Conservation (phyloP, 768 basidiomycete genomes). For the Fomitopsis pulvina region DNA sequence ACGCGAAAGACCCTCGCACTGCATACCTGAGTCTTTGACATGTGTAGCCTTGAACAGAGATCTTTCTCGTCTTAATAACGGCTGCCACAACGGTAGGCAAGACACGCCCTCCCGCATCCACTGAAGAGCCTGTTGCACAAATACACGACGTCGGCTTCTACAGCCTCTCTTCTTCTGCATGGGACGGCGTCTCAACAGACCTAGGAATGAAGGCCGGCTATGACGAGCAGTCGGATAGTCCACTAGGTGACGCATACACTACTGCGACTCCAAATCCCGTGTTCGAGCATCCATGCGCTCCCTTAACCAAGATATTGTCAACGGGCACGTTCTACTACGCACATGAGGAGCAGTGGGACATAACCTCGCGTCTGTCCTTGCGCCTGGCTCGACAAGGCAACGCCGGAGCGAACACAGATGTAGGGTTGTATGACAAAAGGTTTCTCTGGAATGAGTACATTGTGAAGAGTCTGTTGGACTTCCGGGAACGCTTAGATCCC, state of each 20-base stretch:
- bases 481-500: constrained; percentile 70
- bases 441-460: constrained; percentile 97
- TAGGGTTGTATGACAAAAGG: constrained; percentile 64
- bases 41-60: constrained; percentile 32
- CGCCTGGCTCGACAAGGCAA: constrained; percentile 37
- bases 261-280: constrained; percentile 38
- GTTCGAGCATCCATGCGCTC: constrained; percentile 86
- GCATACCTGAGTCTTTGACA: background rate
- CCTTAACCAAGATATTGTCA: constrained; percentile 85
- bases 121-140: constrained; percentile 65
- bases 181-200: constrained; percentile 74
- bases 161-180: constrained; percentile 74
- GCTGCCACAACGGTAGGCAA: constrained; percentile 72
- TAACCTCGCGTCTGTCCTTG: constrained; percentile 75
- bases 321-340: constrained; percentile 95
- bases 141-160: constrained; percentile 90
- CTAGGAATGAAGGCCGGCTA: constrained; percentile 45
- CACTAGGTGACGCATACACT: constrained; percentile 38
- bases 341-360: constrained; percentile 76
- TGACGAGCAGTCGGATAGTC: constrained; percentile 46
- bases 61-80: constrained; percentile 81
- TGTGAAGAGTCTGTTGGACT: constrained; percentile 80
- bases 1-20: constrained; percentile 16
- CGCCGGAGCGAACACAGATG: constrained; percentile 32
- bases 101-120: constrained; percentile 49